Base-by-base conservation (phyloP, 1,139 yeast species). In the Trichomonascaceae sp. region DNA sequence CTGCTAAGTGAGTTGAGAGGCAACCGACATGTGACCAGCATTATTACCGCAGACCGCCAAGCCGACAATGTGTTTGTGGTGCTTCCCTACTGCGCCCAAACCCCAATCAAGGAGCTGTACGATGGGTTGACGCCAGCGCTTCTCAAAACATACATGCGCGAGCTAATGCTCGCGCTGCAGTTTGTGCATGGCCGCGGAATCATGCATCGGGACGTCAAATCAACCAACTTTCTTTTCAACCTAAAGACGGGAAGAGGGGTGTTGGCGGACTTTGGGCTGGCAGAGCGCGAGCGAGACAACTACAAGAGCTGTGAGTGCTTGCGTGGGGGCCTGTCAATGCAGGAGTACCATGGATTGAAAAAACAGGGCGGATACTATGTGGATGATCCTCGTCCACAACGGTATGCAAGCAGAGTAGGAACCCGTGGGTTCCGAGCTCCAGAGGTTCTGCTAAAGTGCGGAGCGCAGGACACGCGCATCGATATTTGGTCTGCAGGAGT, bases 361-460 rank as follows among this genome's bases (percentile, higher is more conserved):
- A 37, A 40, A 14, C 51, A 50, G 33, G 50, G 45, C 2, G 62
- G 61, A 2, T 54, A 52, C 36, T 46, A 50, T 26, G 50, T 50
- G 34, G 57, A 54, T 23, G 65, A 60, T 37, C 37, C 42, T 15
- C 49, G 97, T 41, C 84, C 93, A 1, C 85, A 93, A 1, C 69
- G 94, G 49, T 67, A 98, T 39, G 97, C 97, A 1, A 89, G 89
- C 51, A 74, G 99, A 48, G 98, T 98, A 1, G 99, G 99, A 2
- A 92, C 99, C 0, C 69, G 98, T 47, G 97, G 97, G 0, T 85
- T 85, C 52, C 67, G 97, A 44, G 95, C 97, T 0, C 96, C 96
- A 0, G 97, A 85, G 53, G 96, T 85, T 2, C 61, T 87, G 38
- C 70, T 85, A 57, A 84, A 84, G 54, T 85, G 97, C 56, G 73